Base-by-base conservation (phyloP, 352 stramenopile genomes). In the Pseudoperonospora humuli region DNA sequence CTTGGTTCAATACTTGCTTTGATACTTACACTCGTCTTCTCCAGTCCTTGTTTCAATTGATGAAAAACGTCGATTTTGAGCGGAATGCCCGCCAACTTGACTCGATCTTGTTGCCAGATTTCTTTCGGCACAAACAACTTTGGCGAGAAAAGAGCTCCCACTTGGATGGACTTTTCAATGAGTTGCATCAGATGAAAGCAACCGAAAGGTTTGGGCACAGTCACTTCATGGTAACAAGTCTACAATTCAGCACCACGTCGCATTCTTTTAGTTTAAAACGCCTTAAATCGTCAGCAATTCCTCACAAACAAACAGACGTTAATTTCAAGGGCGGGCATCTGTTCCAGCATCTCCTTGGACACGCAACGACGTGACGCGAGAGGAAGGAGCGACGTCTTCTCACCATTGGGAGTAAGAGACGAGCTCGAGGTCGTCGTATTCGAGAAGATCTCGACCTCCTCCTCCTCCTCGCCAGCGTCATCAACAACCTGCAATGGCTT, bases 141-240 rank as follows among this genome's bases (percentile, higher is more conserved):
- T 1, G 71, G 65, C 5, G 75, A 76, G 51, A 91, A 84, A 17
- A 85, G 55, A 8, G 75, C 74, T 7, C 78, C 75, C 9, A 84
- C 67, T 45, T 85, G 68, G 35, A 88, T 88, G 10, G 70, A 86
- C 42, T 80, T 81, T 28, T 91, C 71, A 33, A 91, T 77, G 21
- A 88, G 68, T 34, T 84, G 71, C 73, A 91, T 85, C 27, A 91
- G 45, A 32, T 86, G 64, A 51, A 88, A 91, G 41, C 82, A 81
- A 7, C 67, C 70, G 26, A 88, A 83, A 13, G 71, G 71, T 39
- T 70, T 58, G 24, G 57, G 33, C 23, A 85, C 67, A 8, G 54
- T 52, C 15, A 76, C 65, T 43, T 86, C 67, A 25, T 78, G 60
- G 47, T 83, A 83, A 7, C 67, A 67, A 4, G 64, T 76, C 74